Percentiles rank a stretch among this genome's conserved stretches.
phyloP scores from a whole-genome alignment of 768 basidiomycete genomes.

The Podaxis sp. region DNA sequence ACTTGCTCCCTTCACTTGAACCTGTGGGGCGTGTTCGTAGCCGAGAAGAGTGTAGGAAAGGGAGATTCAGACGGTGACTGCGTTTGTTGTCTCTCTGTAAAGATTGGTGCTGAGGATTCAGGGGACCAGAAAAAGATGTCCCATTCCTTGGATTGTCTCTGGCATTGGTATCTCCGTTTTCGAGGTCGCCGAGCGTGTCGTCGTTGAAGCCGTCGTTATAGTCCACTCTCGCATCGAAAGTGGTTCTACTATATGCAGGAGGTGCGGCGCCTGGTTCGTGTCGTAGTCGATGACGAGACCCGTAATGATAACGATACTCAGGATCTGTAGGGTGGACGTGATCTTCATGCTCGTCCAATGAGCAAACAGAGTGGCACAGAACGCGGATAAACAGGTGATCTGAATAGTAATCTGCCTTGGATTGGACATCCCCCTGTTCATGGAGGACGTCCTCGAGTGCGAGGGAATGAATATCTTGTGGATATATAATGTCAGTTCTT shows the following conservation, averaged over 20 bases:
- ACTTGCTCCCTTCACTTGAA: slow-evolving; percentile 23
- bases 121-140: neutral
- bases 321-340: neutral
- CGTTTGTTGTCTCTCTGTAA: neutral
- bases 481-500: slow-evolving; percentile 1
- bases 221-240: neutral
- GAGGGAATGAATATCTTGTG: slow-evolving; percentile 56
- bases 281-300: neutral
- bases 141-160: neutral
- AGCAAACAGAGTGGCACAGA: slow-evolving; percentile 42
- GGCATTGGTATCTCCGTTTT: neutral
- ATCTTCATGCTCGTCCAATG: neutral
- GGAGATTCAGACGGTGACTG: neutral
- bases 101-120: neutral
- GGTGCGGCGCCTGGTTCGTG: neutral
- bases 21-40: slow-evolving; percentile 16
- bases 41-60: neutral
- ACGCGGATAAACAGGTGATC: slow-evolving; percentile 63
- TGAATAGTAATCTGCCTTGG: slow-evolving; percentile 42
- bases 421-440: slow-evolving; percentile 43
- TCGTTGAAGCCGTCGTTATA: neutral
- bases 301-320: neutral
- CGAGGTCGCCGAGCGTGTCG: neutral
- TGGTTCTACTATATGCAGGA: neutral
- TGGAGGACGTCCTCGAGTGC: slow-evolving; percentile 64